Evolutionary conservation across 2,329 filamentous ascomycete genomes (phyloP), one percentile per base, ranked within the genome.

Genomic region (Paramyrothecium roridum): DNA sequence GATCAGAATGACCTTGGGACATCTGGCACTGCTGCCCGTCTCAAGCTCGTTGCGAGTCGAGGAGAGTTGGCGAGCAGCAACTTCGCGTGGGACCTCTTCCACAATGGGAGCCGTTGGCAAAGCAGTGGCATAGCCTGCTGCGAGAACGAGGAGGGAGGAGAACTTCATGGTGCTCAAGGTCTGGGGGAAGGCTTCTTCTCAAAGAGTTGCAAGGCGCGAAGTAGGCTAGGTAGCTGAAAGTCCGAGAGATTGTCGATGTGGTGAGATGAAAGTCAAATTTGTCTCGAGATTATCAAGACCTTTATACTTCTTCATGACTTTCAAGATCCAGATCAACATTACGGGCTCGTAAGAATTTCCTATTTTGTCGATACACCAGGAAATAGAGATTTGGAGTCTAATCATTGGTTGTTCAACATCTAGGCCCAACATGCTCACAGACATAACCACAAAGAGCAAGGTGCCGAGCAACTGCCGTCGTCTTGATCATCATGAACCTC

Each of bases 1-100:
- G 64, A 76, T 68, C 62, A 74, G 68, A 60, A 76, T 75, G 49
- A 67, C 69, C 7, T 54, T 57, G 3, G 73, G 73, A 60, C 73
- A 76, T 40, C 62, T 60, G 47, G 61, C 58, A 17, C 60, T 58
- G 48, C 55, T 63, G 30, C 69, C 70, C 7, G 55, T 50, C 46
- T 65, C 59, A 19, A 72, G 64, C 33, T 72, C 69, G 34, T 65
- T 64, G 33, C 61, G 58, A 8, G 61, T 65, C 34, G 17, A 54
- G 3, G 57, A 22, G 11, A 40, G 8, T 34, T 65, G 63, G 2
- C 63, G 63, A 17, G 52, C 57, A n/a, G 64, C 56, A 3, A 64
- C 40, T 2, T 47, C 50, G 50, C n/a, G 26, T 10, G 26, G 26
- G 26, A 30, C n/a, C 37, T 43, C 37, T 13, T 43, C 37, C 7